Percentiles rank a stretch among this genome's conserved stretches.
Conservation (phyloP, 2,329 filamentous ascomycete genomes). For the Calonectria pauciramosa region DNA sequence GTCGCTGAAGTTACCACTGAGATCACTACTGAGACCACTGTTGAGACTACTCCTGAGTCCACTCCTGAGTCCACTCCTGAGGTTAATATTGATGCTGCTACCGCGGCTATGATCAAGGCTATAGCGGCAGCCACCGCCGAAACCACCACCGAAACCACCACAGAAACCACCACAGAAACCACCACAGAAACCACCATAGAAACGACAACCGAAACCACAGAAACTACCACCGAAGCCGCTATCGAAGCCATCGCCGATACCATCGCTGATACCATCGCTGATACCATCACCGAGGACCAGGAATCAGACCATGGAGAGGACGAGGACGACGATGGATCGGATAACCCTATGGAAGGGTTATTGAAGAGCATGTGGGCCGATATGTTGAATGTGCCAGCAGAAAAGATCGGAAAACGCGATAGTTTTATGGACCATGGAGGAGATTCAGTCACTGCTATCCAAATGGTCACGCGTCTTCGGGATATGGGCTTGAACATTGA, state of each 20-base stretch:
- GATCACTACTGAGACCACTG: too few species aligned
- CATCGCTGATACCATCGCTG: too few species aligned
- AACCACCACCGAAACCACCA: too few species aligned
- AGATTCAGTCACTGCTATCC: background rate
- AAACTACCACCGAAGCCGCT: too few species aligned
- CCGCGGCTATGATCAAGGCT: background rate
- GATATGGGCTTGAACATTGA: background rate
- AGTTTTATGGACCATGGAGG: background rate
- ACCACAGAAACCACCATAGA: too few species aligned
- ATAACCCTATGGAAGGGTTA: background rate
- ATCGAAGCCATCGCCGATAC: too few species aligned
- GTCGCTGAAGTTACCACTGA: too few species aligned
- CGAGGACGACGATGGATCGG: background rate
- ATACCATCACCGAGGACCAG: background rate
- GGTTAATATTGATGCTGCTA: background rate
- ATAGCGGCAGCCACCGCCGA: too few species aligned
- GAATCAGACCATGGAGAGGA: background rate
- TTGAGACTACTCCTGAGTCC: too few species aligned
- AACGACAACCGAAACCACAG: background rate
- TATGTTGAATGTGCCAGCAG: background rate
- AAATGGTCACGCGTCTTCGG: background rate
- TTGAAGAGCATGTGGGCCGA: background rate
- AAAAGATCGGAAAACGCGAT: background rate
- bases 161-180: too few species aligned
- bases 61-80: too few species aligned